Evolutionary conservation across 1,139 yeast species (phyloP), one percentile per base, ranked within the genome.

Genomic region (Sugiyamaella grinbergsii): DNA sequence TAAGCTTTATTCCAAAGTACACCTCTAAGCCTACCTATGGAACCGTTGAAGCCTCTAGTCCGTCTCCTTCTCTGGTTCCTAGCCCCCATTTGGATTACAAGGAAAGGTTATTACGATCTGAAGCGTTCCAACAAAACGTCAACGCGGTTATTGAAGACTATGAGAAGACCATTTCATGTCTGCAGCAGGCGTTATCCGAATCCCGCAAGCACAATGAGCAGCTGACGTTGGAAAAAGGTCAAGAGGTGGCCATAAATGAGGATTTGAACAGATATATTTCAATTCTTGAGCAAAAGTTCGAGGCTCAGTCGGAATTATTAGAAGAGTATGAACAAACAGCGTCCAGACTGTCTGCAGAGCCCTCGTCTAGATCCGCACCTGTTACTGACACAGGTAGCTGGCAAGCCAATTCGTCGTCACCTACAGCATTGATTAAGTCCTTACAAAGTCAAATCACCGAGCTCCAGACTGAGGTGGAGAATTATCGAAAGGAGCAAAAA

Each of bases 121-220:
- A 33, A 22, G 47, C 38, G 15, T 26, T 47, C 36, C 51, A 47
- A 24, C 44, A 41, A 2, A 62, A 62, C 1, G 64, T 62, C 5
- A 57, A 58, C 34, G 50, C 49, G 10, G 59, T 59, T 8, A 51
- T 59, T 33, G 42, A 43, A 13, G 63, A 61, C 29, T 60, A 62
- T 38, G 65, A 62, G 34, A 52, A 55, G 31, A 60, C 65, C n/a
- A 52, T 62, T 22, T 44, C 52, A 3, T 50, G 60, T 4, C 54
- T 62, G 10, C 62, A 58, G 36, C 53, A 51, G 15, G 52, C 62
- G 15, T 46, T 55, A 11, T 42, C 54, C 10, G 57, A 58, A 16
- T 28, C 56, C 1, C 48, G 55, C 24, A 44, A 48, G 13, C 44
- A 49, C 5, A 50, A 51, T 8, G 47, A 49, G 11, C 61, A 58